Evolutionary conservation across 768 basidiomycete species (phyloP).

Genomic region (Pholiota molesta): DNA sequence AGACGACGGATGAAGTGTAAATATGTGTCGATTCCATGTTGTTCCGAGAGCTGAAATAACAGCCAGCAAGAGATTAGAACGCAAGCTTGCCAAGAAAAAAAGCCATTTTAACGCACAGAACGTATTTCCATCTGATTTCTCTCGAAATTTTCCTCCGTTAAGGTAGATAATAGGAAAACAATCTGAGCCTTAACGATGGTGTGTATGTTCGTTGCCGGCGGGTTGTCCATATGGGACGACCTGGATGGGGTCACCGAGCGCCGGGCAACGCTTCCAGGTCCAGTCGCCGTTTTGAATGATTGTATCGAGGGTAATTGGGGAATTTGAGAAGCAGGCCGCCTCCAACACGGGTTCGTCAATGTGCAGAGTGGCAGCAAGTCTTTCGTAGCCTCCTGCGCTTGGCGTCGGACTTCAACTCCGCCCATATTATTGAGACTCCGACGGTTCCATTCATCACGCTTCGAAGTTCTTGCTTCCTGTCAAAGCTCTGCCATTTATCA

Average conservation of each 20-base stretch:
- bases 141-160: slow-evolving; percentile 97
- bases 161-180: slow-evolving; percentile 93
- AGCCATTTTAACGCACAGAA: slow-evolving; percentile 62
- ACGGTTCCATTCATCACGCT: slow-evolving; percentile 4
- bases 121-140: slow-evolving; percentile 94
- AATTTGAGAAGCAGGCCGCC: slow-evolving; percentile 41
- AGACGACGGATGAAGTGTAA: slow-evolving; percentile 97
- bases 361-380: slow-evolving; percentile 42
- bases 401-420: slow-evolving; percentile 34
- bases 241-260: slow-evolving; percentile 78
- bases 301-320: slow-evolving; percentile 41
- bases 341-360: slow-evolving; percentile 45
- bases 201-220: slow-evolving; percentile 84
- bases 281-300: slow-evolving; percentile 70
- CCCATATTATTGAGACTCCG: slow-evolving; percentile 32
- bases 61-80: slow-evolving; percentile 10
- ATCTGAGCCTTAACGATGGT: slow-evolving; percentile 97
- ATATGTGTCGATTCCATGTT: slow-evolving; percentile 96
- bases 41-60: slow-evolving; percentile 79
- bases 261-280: slow-evolving; percentile 68
- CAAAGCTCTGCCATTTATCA: too few relatives aligned
- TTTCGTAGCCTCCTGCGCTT: slow-evolving; percentile 26
- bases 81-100: slow-evolving; percentile 14
- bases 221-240: slow-evolving; percentile 87
- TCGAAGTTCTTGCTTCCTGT: too few relatives aligned